Evolutionary conservation across 2,329 filamentous ascomycete genomes (phyloP).

Genomic region (Alternaria metachromatica): DNA sequence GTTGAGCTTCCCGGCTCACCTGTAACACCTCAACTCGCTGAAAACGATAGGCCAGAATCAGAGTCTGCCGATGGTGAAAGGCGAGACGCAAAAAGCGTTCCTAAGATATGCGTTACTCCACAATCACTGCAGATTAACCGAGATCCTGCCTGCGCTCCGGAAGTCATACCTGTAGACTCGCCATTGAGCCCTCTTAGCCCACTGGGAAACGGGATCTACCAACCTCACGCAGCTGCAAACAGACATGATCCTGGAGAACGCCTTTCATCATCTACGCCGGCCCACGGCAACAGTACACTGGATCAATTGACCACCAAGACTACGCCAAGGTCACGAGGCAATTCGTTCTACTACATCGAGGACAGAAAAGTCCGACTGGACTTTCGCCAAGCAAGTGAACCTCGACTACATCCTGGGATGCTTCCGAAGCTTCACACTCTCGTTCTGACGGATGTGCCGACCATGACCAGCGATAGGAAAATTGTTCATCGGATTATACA

Average conservation of each 20-base stretch:
- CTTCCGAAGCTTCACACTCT: slow-evolving; percentile 62
- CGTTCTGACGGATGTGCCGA: slow-evolving; percentile 64
- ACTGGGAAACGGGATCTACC: slow-evolving; percentile 4
- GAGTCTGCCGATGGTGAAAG: neutral
- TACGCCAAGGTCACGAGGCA: slow-evolving; percentile 24
- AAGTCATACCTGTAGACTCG: slow-evolving; percentile 45
- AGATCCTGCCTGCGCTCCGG: slow-evolving; percentile 56
- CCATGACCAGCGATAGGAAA: slow-evolving; percentile 51
- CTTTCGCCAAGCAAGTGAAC: slow-evolving; percentile 41
- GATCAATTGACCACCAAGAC: neutral
- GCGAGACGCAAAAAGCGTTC: neutral
- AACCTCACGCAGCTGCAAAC: neutral
- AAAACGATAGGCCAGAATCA: neutral
- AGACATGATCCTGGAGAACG: neutral
- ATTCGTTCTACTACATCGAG: slow-evolving; percentile 35
- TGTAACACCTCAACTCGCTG: neutral
- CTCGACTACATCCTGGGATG: slow-evolving; percentile 60
- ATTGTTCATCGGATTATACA: slow-evolving; percentile 53
- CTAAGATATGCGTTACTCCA: slow-evolving; percentile 34
- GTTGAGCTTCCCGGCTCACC: slow-evolving; percentile 33
- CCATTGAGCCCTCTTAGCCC: slow-evolving; percentile 26
- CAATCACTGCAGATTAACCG: slow-evolving; percentile 46
- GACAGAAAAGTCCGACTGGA: slow-evolving; percentile 39
- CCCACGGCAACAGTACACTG: slow-evolving; percentile 2
- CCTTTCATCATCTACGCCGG: slow-evolving; percentile 23